Evolutionary conservation across 768 basidiomycete species (phyloP), one percentile per base, ranked within the genome.

Genomic region (Amylocystis lapponica): DNA sequence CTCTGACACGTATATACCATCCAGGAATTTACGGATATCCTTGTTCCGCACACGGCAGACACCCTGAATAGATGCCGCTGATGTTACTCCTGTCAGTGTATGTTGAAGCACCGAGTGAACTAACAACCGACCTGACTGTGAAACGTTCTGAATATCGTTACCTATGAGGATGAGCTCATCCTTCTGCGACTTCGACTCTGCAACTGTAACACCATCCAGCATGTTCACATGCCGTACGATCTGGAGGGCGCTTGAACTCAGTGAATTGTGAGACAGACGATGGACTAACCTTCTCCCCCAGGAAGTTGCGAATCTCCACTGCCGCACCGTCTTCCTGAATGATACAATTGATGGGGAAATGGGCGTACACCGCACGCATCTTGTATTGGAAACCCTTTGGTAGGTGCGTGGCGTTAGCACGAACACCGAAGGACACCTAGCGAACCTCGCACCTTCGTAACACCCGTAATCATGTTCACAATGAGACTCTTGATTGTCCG

Each of bases 331-430:
- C 65, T 7, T 87, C 80, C 64, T 87, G 83, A 58, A 95, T 89
- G 65, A 96, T 95, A 64, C 86, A 85, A 75, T 99, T 99, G 78
- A 99, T 96, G 48, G 96, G 96, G 76, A 99, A 99, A 75, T 99
- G 96, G 57, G 96, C 96, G 62, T 98, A 99, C 40, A 99, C 96
- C 21, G 92, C 79, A 56, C 94, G 90, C 95, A 99, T 97, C 85
- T 98, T 99, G 81, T 99, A 99, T 57, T 83, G 81, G 83, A 98
- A 99, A 50, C 96, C 96, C 94, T 94, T 54, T 4, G 34, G 34
- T n/a, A 20, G 9, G 23, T 11, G 16, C 27, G 3, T 30, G 10
- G 6, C n/a, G 14, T 46, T 11, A 32, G 11, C 9, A 26, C 7
- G 12, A n/a, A 29, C 13, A 14, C 17, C 36, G 9, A 27, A 13